Conservation (phyloP, 768 basidiomycete genomes). For the Lactarius tabidus region DNA sequence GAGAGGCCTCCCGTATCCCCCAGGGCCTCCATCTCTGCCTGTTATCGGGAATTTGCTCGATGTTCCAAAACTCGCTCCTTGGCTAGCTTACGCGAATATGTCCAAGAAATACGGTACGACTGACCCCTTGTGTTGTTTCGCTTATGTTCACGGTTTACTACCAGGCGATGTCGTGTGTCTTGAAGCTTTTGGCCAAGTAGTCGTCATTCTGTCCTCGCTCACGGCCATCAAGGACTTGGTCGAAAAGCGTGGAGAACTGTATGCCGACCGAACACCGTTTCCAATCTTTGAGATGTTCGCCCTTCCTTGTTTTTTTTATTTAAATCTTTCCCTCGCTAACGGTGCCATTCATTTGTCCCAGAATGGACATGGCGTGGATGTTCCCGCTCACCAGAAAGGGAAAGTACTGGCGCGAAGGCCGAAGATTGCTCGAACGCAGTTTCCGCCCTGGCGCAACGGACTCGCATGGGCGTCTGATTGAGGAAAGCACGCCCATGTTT, state of each 20-base stretch:
- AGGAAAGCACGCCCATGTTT: conserved; percentile 6
- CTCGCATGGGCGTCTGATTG: conserved; percentile 1
- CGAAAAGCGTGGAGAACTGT: conserved; percentile 1
- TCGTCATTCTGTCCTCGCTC: neutral
- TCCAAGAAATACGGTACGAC: conserved; percentile 14
- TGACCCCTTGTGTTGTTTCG: neutral
- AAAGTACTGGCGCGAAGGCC: conserved; percentile 1
- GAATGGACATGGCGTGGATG: conserved; percentile 1
- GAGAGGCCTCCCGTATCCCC: neutral
- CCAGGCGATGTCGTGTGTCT: conserved; percentile 10
- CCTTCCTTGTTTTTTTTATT: no score
- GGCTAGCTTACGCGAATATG: neutral
- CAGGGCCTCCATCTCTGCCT: neutral
- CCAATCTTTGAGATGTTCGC: conserved; percentile 10
- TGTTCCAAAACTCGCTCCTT: conserved; percentile 4
- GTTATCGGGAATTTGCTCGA: conserved; percentile 9
- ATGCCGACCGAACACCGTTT: conserved; percentile 7
- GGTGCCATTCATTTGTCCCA: neutral
- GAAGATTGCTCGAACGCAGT: neutral
- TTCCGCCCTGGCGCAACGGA: conserved; percentile 4
- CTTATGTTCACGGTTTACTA: neutral
- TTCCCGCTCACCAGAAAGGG: neutral
- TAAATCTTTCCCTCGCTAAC: no score
- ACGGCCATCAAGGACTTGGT: conserved; percentile 1
- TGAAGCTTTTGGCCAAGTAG: neutral